Base-by-base conservation (phyloP, 176 grass and related monocot species). In the Elymus sibiricus region DNA sequence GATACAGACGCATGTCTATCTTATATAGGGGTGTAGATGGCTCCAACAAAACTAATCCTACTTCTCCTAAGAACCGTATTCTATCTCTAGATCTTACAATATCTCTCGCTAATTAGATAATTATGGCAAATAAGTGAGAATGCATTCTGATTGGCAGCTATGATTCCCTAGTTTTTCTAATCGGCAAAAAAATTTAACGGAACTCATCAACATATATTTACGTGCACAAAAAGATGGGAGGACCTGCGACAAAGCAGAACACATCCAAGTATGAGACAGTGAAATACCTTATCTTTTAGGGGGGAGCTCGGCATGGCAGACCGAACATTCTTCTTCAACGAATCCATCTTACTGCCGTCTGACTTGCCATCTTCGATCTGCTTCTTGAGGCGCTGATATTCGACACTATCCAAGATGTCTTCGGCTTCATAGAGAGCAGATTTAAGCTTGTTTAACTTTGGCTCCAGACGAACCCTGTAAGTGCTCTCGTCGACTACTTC, bases 371-470 rank as follows among this genome's bases (percentile, higher is more conserved):
- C 29, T 29, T 10, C n/a, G 11, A 85, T 65, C 70, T 51, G 2
- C 15, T 24, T 81, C 46, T 91, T 7, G 16, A 91, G 77, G 1
- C 5, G 8, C 6, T 78, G 21, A 58, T 91, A 88, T 15, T 85
- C 76, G 4, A 80, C 14, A 14, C 6, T 11, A 25, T 80, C 82
- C 44, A 85, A 19, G 43, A 91, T 56, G 17, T 91, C 73, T 60
- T 91, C 60, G 0, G 85, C 82, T 65, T 91, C 81, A 2, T 84
- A 79, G n/a, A 87, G 14, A 40, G 79, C 70, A 78, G 27, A 28
- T 40, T 39, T 83, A 40, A 87, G 67, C n/a, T 81, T 75, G 17
- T 66, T 19, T 6, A 76, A 14, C 79, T 27, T 60, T 16, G 4
- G 10, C 4, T 87, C 85, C 43, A 87, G n/a, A 1, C 1, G 38